Conservation (phyloP, 2,329 filamentous ascomycete species). For the Mycosphaerelloides madeirae region DNA sequence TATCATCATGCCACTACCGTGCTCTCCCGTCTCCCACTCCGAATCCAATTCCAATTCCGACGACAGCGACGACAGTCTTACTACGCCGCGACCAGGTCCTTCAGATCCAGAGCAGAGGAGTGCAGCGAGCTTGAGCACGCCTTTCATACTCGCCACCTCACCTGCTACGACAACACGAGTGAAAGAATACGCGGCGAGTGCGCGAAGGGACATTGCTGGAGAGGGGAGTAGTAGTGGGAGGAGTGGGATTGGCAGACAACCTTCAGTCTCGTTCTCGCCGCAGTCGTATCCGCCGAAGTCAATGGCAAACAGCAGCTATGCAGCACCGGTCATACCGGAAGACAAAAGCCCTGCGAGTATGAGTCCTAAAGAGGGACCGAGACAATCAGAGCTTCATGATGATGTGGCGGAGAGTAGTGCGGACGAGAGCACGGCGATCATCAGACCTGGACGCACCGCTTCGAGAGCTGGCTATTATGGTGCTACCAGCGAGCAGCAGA, state of each 20-base stretch:
- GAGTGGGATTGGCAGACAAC: constrained; percentile 5
- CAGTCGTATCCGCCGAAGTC: constrained; percentile 9
- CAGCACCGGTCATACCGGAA: background rate
- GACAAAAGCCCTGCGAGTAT: background rate
- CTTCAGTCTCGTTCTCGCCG: constrained; percentile 12
- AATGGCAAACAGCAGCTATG: constrained; percentile 4
- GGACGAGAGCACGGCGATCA: constrained; percentile 41
- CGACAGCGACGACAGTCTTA: constrained; percentile 31
- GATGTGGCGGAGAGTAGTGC: constrained; percentile 33
- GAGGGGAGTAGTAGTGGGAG: background rate
- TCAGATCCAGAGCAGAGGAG: constrained; percentile 27
- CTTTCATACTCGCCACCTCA: constrained; percentile 14
- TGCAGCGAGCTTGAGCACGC: constrained; percentile 24
- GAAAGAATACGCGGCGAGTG: background rate
- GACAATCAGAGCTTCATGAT: constrained; percentile 13
- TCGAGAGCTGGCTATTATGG: constrained; percentile 16
- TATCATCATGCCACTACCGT: constrained; percentile 23
- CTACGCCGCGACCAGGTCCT: constrained; percentile 32
- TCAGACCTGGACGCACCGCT: constrained; percentile 15
- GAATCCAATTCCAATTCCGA: constrained; percentile 21
- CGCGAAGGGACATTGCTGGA: background rate
- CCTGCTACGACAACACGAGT: background rate
- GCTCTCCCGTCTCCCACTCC: constrained; percentile 31
- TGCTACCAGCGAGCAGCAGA: constrained; percentile 21
- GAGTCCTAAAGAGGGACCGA: constrained; percentile 8